Evolutionary conservation across 2,329 filamentous ascomycete genomes (phyloP).

Genomic region (Thielaviopsis ethacetica): DNA sequence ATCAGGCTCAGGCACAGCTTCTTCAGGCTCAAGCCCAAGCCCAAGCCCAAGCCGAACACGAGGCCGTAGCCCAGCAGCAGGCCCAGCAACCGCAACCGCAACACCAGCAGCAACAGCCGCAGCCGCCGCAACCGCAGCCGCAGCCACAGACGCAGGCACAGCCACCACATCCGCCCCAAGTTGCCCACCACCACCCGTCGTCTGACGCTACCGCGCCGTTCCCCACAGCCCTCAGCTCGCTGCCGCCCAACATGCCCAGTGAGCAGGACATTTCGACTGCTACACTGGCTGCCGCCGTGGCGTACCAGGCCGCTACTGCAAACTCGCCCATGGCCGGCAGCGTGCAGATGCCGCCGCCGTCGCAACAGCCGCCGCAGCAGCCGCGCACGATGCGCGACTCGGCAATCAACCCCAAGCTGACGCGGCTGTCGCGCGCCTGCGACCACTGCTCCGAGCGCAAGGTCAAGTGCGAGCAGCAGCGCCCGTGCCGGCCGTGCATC

Average conservation of each 20-base stretch:
- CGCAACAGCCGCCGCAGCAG: no score
- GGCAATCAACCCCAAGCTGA: slow-evolving; percentile 32
- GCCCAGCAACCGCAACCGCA: slow-evolving; percentile 8
- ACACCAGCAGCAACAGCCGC: slow-evolving; percentile 7
- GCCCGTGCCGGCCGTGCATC: slow-evolving; percentile 38
- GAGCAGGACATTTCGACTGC: slow-evolving; percentile 6
- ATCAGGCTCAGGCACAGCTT: slow-evolving; percentile 26
- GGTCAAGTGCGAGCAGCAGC: slow-evolving; percentile 42
- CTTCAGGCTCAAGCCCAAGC: slow-evolving; percentile 20
- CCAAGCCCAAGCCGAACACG: slow-evolving; percentile 14
- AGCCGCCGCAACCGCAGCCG: background rate
- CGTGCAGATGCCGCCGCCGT: slow-evolving; percentile 5
- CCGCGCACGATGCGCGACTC: slow-evolving; percentile 21
- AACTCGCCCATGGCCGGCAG: background rate
- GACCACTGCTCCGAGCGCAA: slow-evolving; percentile 47
- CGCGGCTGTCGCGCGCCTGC: slow-evolving; percentile 40
- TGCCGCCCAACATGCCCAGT: slow-evolving; percentile 1
- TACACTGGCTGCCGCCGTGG: slow-evolving; percentile 5
- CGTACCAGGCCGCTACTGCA: slow-evolving; percentile 6
- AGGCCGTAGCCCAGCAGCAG: slow-evolving; percentile 11
- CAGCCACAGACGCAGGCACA: background rate
- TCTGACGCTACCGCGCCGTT: slow-evolving; percentile 10
- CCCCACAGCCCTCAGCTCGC: slow-evolving; percentile 2
- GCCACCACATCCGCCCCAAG: background rate
- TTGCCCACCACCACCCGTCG: background rate